Conservation (phyloP, 2,329 filamentous ascomycete genomes). For the Talaromyces rugulosus region DNA sequence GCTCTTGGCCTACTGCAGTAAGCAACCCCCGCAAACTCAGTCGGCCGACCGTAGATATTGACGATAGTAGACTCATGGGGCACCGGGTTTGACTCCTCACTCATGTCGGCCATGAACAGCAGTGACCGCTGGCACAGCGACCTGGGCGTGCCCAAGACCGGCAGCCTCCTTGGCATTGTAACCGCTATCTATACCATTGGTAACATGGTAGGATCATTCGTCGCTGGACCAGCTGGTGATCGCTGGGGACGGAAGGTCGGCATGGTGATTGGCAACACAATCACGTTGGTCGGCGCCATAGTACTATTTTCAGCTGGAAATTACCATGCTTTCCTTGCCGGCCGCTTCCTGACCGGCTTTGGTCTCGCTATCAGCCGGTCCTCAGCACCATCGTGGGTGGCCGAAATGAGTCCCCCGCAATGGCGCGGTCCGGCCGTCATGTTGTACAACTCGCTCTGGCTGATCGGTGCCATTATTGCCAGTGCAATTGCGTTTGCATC, state of each 20-base stretch:
- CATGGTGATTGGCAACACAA: neutral
- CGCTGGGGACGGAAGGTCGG: conserved; percentile 2
- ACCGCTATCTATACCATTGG: conserved; percentile 2
- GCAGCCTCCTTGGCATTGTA: neutral
- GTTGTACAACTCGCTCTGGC: neutral
- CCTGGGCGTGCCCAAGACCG: neutral
- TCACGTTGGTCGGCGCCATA: neutral
- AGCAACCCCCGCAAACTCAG: neutral
- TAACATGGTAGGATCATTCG: conserved; percentile 1
- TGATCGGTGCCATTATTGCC: neutral
- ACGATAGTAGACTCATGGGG: neutral
- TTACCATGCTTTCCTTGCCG: neutral
- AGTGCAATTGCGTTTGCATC: neutral
- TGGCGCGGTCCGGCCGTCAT: neutral
- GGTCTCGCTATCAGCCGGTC: neutral
- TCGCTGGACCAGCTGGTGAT: neutral
- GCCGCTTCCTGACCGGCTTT: neutral
- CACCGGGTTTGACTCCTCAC: neutral
- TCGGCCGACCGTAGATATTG: neutral
- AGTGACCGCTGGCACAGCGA: neutral
- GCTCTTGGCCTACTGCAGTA: conserved; percentile 1
- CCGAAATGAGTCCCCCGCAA: conserved; percentile 2
- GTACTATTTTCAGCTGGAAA: neutral
- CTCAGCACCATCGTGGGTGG: conserved; percentile 1
- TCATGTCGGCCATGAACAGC: conserved; percentile 1